These are phyloP conservation scores for Ophiosphaerella herpotricha DNA, from an alignment of 2,329 filamentous ascomycete species.

Conservation along the genomic window DNA sequence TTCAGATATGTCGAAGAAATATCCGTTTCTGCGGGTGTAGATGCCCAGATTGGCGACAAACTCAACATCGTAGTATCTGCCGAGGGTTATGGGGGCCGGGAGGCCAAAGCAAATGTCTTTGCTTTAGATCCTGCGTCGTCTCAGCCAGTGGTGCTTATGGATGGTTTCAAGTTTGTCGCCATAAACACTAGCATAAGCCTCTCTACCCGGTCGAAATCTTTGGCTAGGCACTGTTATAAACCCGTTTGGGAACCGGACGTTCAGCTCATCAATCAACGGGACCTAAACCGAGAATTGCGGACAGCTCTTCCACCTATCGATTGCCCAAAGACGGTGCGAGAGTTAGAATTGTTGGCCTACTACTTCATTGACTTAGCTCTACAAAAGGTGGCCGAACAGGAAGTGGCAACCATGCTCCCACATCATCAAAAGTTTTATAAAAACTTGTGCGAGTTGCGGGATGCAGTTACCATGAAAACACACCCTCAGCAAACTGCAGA, in stretches of 20 bases:
- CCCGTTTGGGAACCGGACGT: slow-evolving; percentile 17
- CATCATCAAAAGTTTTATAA: slow-evolving; percentile 16
- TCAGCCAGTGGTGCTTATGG: slow-evolving; percentile 12
- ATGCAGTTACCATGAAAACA: slow-evolving; percentile 2
- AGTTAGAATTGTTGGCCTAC: slow-evolving; percentile 16
- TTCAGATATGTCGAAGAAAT: slow-evolving; percentile 11
- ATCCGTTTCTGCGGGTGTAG: slow-evolving; percentile 8
- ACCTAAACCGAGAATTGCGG: slow-evolving; percentile 11
- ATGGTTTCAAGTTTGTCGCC: slow-evolving; percentile 18
- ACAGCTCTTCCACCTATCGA: slow-evolving; percentile 8
- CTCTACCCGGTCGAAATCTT: not conserved
- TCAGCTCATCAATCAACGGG: slow-evolving; percentile 15
- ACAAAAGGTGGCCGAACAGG: slow-evolving; percentile 2
- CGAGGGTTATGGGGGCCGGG: slow-evolving; percentile 2
- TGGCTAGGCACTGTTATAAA: slow-evolving; percentile 12
- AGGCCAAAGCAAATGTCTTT: slow-evolving; percentile 11
- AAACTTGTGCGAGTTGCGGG: slow-evolving; percentile 8
- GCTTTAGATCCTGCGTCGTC: slow-evolving; percentile 11
- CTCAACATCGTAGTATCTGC: slow-evolving; percentile 10
- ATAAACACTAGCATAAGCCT: slow-evolving; percentile 2
- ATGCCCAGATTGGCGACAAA: slow-evolving; percentile 9
- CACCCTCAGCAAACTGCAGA: slow-evolving; percentile 19
- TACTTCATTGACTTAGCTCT: slow-evolving; percentile 14
- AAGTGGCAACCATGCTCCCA: slow-evolving; percentile 10
- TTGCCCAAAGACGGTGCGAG: slow-evolving; percentile 9